Conservation (phyloP, 768 basidiomycete genomes). For the Obba rivulosa region DNA sequence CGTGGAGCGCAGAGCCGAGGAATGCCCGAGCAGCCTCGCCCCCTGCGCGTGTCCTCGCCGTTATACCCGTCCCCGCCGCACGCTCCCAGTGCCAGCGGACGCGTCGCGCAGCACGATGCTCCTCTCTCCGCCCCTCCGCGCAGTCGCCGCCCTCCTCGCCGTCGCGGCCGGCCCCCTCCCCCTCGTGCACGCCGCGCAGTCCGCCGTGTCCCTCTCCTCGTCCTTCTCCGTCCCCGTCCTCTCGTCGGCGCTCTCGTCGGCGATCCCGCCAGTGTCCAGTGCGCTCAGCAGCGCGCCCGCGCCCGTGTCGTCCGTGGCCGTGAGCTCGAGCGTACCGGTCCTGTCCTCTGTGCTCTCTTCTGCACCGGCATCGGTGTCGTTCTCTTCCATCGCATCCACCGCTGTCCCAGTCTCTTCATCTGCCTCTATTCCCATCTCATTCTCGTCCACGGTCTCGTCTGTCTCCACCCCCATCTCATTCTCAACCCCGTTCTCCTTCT, state of each 20-base stretch:
- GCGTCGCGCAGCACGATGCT: neutral
- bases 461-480: too few species aligned
- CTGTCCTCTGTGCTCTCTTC: slow-evolving; percentile 4
- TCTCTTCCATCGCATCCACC: slow-evolving; percentile 3
- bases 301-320: neutral
- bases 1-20: too few species aligned
- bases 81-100: too few species aligned
- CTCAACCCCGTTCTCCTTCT: neutral
- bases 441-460: slow-evolving; percentile 6
- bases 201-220: neutral
- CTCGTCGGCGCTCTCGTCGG: neutral
- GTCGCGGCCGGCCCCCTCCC: slow-evolving; percentile 9
- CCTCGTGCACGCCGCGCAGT: slow-evolving; percentile 1
- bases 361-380: slow-evolving; percentile 1
- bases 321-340: neutral
- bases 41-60: too few species aligned
- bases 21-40: too few species aligned
- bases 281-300: neutral
- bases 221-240: neutral
- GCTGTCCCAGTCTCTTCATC: neutral
- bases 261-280: neutral
- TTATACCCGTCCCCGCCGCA: too few species aligned
- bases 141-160: slow-evolving; percentile 14
- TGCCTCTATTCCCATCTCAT: slow-evolving; percentile 8
- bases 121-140: slow-evolving; percentile 6